Evolutionary conservation across 305 asterid genomes (phyloP), one percentile per base, ranked within the genome.

Genomic region (Plantago rigida): DNA sequence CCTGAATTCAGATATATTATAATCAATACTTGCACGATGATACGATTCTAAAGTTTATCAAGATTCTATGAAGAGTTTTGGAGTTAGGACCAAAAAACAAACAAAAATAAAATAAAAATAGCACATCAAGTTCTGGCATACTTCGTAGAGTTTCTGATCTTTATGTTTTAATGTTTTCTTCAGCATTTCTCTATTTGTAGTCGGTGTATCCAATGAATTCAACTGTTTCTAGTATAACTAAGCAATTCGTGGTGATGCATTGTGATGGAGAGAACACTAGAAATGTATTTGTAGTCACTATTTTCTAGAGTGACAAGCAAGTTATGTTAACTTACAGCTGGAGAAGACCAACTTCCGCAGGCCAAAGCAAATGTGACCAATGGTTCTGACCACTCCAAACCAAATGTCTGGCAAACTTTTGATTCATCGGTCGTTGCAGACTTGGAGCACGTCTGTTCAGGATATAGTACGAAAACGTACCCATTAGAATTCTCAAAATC

Each of bases 291-390:
- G 8, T 3, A 4, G 39, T 1, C 7, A 31, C 39, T 13, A 9
- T 54, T 44, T 22, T 22, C 26, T 22, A 22, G 3, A 17, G 34
- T 13, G 44, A 52, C 24, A 11, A 6, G 55, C 26, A 47, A 52
- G 26, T 15, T 45, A 10, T 14, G 46, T 45, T 41, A 56, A 73
- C 95, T 84, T 83, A 89, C 97, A 57, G 94, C 94, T 44, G 97
- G 97, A 48, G 94, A 89, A 59, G 97, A 89, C 93, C 92, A 82
- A 71, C 93, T 83, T 65, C 97, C 97, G 54, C 95, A 84, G 42
- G 89, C 65, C 14, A 89, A 95, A 28, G 93, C 94, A 64, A 89
- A 89, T 66, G 95, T 87, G 76, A 89, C 89, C 13, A 87, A 67
- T 59, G 97, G 95, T 71, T 89, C 97, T 2, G 94, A 81, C 94